Percentiles rank a stretch among this genome's conserved stretches.
Evolutionary conservation across 1,284 basidiomycete genomes (phyloP).

Genomic region (Tilletia indica): DNA sequence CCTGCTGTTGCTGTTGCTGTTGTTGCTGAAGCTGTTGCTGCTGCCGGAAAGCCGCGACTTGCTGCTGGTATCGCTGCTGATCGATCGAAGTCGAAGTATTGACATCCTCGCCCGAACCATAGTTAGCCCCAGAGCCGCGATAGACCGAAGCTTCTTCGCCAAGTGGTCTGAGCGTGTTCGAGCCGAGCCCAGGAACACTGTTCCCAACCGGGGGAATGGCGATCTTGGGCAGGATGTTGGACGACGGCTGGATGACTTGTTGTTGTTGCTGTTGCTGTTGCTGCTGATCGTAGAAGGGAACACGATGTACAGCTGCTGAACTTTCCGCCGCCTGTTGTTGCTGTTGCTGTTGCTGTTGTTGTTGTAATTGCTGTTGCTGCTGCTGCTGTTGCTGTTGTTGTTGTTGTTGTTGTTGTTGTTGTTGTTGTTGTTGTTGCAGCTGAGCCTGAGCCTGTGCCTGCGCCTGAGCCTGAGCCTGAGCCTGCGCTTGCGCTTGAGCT

Average conservation of each 20-base stretch:
- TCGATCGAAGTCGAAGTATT: constrained; percentile 12
- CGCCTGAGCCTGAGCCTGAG: constrained; percentile 23
- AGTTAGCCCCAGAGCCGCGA: constrained; percentile 14
- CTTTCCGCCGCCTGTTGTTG: constrained; percentile 19
- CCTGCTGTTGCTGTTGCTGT: not conserved
- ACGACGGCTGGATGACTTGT: not conserved
- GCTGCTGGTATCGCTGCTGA: constrained; percentile 18
- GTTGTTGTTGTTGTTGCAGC: constrained; percentile 23
- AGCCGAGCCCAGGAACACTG: not conserved
- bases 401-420: not conserved
- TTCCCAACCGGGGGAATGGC: not conserved
- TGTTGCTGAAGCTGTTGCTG: constrained; percentile 21
- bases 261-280: not conserved
- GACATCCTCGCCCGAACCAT: constrained; percentile 20
- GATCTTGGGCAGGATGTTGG: constrained; percentile 13
- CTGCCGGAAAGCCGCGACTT: constrained; percentile 29
- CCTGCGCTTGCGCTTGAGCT: not conserved
- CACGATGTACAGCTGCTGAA: constrained; percentile 24
- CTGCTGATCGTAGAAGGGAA: constrained; percentile 26
- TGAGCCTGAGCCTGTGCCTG: constrained; percentile 7
- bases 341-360: constrained; percentile 43
- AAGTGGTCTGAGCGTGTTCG: not conserved
- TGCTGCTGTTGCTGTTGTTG: constrained; percentile 24
- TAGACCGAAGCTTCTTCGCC: not conserved
- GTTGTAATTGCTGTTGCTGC: constrained; percentile 23